Evolutionary conservation across 176 grass and related monocot species (phyloP), one percentile per base, ranked within the genome.

Genomic region (Aegilops speltoides): DNA sequence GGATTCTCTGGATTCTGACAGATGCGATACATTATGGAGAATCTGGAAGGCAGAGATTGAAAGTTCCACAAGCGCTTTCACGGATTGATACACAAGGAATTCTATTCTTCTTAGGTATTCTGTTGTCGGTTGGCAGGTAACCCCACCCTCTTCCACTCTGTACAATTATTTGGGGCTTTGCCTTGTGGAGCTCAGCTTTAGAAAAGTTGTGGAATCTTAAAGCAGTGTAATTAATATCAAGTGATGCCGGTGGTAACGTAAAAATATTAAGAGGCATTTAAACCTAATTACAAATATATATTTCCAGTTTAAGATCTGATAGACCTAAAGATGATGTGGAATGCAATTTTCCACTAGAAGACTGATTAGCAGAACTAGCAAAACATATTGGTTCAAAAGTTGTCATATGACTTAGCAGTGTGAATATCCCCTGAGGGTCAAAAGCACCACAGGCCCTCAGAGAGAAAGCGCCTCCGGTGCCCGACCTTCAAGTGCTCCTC

Each of bases 21-120:
- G 96, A 98, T 84, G 93, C 90, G 41, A 95, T 98, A 78, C 96
- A 98, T 89, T 98, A 84, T 71, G 96, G 96, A 20, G 90, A 98
- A 43, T 78, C 91, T 77, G 90, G 57, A 85, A 93, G 91, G 56
- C 96, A 98, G 87, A 92, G 82, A 67, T 84, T 98, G 37, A 98
- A 98, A 89, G 93, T 98, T 82, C 93, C 96, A 64, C 96, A 98
- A 82, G 96, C 96, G 0, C 86, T 98, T 12, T 98, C 96, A 19
- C 89, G 93, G 54, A 98, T 98, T 52, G 96, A 98, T 88, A 92
- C 91, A 36, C 96, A 98, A 84, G 96, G 96, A 84, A 68, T 98
- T 52, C 73, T 98, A 20, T 98, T 98, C 88, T 98, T 98, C 90
- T 86, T 98, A 86, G 96, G 96, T 73, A 95, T 98, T 78, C 91